These are phyloP conservation scores for Metschnikowia koreensis DNA, from an alignment of 805 yeast species.

Conservation along the genomic window DNA sequence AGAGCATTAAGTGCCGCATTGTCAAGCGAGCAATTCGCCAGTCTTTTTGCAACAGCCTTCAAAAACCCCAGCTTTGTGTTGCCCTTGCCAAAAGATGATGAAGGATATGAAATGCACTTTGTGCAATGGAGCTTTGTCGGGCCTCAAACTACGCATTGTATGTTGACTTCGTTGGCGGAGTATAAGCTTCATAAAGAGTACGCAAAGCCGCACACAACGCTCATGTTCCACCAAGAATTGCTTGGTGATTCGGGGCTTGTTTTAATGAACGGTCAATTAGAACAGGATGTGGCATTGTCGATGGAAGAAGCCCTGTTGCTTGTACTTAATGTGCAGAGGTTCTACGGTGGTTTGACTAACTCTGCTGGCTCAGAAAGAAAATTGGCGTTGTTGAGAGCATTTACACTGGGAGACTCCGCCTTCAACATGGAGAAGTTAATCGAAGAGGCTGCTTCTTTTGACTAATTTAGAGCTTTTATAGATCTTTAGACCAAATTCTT, in stretches of 20 bases:
- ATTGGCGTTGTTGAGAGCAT: constrained; percentile 56
- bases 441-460: constrained; percentile 60
- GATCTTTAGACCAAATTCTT: neutral
- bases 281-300: constrained; percentile 63
- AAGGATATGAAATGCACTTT: constrained; percentile 78
- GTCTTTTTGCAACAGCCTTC: constrained; percentile 63
- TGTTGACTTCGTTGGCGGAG: constrained; percentile 89
- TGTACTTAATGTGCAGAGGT: constrained; percentile 73
- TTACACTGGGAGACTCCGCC: constrained; percentile 65
- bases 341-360: constrained; percentile 65
- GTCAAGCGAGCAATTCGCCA: constrained; percentile 56
- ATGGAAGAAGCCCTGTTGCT: constrained; percentile 76
- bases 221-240: constrained; percentile 83
- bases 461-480: neutral
- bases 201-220: constrained; percentile 93
- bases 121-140: constrained; percentile 93
- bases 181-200: constrained; percentile 86
- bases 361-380: constrained; percentile 46
- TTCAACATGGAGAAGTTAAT: constrained; percentile 70
- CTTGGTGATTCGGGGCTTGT: constrained; percentile 57
- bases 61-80: constrained; percentile 81
- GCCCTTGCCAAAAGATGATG: constrained; percentile 71
- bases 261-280: constrained; percentile 84
- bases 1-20: constrained; percentile 65
- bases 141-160: constrained; percentile 77